Evolutionary conservation across 2,329 filamentous ascomycete species (phyloP).

Genomic region (Canariomyces notabilis): DNA sequence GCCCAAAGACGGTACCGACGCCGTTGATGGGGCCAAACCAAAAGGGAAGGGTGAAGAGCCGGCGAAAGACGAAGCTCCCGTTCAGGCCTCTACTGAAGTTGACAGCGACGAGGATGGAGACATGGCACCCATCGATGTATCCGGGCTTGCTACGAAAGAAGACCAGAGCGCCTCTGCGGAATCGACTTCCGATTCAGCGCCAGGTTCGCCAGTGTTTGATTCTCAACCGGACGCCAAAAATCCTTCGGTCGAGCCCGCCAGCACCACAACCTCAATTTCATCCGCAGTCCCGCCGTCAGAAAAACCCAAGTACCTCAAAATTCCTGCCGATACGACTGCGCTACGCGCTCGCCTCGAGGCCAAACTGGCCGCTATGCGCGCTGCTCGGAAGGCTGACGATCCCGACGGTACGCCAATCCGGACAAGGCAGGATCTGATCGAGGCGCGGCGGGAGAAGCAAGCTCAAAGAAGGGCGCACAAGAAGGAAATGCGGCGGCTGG

Average conservation of each 20-base stretch:
- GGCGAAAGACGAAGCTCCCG: conserved; percentile 8
- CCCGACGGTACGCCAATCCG: conserved; percentile 75
- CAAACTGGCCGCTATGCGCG: conserved; percentile 78
- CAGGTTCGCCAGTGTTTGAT: conserved; percentile 60
- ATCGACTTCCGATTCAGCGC: conserved; percentile 42
- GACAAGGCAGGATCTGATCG: conserved; percentile 87
- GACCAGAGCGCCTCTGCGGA: conserved; percentile 36
- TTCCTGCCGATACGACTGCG: conserved; percentile 66
- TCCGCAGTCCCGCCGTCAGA: conserved; percentile 57
- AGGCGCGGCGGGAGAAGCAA: conserved; percentile 81
- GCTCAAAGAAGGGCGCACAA: conserved; percentile 82
- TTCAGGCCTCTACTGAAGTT: conserved; percentile 24
- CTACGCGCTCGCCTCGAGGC: conserved; percentile 75
- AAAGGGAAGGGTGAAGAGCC: conserved; percentile 13
- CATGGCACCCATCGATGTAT: conserved; percentile 42
- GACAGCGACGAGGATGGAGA: conserved; percentile 32
- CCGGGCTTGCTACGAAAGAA: conserved; percentile 44
- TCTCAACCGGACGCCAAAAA: conserved; percentile 30
- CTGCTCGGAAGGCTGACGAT: conserved; percentile 81
- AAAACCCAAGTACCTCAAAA: conserved; percentile 60
- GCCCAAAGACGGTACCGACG: conserved; percentile 46
- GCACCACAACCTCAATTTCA: conserved; percentile 63
- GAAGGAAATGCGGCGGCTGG: conserved; percentile 72
- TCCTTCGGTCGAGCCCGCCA: conserved; percentile 43
- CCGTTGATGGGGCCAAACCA: conserved; percentile 33